Evolutionary conservation across 768 basidiomycete genomes (phyloP), one percentile per base, ranked within the genome.

Genomic region (Suillus subaureus): DNA sequence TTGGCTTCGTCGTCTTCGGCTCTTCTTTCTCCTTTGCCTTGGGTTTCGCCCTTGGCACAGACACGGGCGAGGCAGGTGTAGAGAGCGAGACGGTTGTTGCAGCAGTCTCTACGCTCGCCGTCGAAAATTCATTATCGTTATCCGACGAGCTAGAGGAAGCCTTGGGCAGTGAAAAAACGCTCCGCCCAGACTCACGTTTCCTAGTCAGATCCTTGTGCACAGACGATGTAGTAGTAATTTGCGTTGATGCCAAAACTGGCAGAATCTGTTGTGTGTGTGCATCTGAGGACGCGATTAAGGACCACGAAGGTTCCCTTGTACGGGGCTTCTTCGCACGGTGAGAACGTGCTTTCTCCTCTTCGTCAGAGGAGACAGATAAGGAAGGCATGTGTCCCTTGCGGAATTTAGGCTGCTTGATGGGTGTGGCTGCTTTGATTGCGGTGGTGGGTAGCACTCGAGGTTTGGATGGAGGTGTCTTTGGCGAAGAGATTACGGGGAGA

Each of bases 321-420:
- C 86, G 82, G 58, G 82, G 78, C 77, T 89, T 91, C 84, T 92
- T 93, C 28, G 82, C 87, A 42, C 80, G 81, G 67, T 80, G 81
- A 47, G 80, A 82, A 43, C 90, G 84, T 28, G 82, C 70, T 74
- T 87, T 88, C 78, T 93, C 90, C 71, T 92, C 91, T 68, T 92
- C 91, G 70, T 93, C 91, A 23, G 89, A 90, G 15, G 91, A 90
- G 28, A 85, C 78, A 49, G 81, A 85, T 78, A 72, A 78, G 81
- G 54, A 81, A 55, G 79, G 76, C 45, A 67, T 71, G 51, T 79
- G 79, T 67, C 71, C 77, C 73, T 72, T 82, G 74, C 74, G 63
- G 55, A 65, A 13, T 64, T 78, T 75, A 70, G 57, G 61, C 73
- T 35, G 54, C 58, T 37, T 72, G 56, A 11, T 62, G 45, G 33